Conservation (phyloP, 495 filamentous ascomycete genomes). For the Friedmanniomyces simplex region DNA sequence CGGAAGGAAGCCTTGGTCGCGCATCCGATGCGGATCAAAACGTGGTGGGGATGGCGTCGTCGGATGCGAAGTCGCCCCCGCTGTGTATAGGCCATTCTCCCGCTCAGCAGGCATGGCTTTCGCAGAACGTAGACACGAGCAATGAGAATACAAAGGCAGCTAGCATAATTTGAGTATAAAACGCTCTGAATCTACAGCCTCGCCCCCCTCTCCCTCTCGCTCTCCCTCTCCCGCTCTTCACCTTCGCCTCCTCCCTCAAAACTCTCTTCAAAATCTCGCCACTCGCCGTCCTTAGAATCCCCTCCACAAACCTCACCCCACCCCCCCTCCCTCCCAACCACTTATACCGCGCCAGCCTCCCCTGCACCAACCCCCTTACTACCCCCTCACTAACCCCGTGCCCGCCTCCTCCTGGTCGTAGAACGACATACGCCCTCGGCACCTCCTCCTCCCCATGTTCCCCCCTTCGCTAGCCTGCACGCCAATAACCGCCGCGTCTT, state of each 20-base stretch:
- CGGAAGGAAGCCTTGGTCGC: too few relatives aligned
- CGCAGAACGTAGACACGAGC: too few relatives aligned
- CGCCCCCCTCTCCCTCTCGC: too few relatives aligned
- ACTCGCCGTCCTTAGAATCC: constrained; percentile 54
- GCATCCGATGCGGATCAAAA: too few relatives aligned
- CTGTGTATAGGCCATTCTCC: too few relatives aligned
- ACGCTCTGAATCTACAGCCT: too few relatives aligned
- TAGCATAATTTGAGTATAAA: too few relatives aligned
- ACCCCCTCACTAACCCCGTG: constrained; percentile 49
- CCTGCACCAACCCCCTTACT: constrained; percentile 22
- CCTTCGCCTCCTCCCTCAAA: constrained; percentile 6
- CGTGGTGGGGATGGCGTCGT: too few relatives aligned
- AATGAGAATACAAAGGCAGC: too few relatives aligned
- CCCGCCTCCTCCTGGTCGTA: constrained; percentile 52
- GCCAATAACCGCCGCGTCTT: constrained; percentile 71
- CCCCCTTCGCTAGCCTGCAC: too few relatives aligned
- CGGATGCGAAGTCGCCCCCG: too few relatives aligned
- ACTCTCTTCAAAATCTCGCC: constrained; percentile 17
- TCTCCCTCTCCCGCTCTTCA: neutral
- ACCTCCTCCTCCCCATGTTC: constrained; percentile 51
- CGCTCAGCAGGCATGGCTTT: too few relatives aligned
- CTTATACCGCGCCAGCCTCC: constrained; percentile 47
- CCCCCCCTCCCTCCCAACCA: constrained; percentile 59
- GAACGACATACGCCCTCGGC: constrained; percentile 62
- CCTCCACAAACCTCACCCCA: constrained; percentile 63